Conservation (phyloP, 2,329 filamentous ascomycete species). For the Penicillium fuscoglaucum region DNA sequence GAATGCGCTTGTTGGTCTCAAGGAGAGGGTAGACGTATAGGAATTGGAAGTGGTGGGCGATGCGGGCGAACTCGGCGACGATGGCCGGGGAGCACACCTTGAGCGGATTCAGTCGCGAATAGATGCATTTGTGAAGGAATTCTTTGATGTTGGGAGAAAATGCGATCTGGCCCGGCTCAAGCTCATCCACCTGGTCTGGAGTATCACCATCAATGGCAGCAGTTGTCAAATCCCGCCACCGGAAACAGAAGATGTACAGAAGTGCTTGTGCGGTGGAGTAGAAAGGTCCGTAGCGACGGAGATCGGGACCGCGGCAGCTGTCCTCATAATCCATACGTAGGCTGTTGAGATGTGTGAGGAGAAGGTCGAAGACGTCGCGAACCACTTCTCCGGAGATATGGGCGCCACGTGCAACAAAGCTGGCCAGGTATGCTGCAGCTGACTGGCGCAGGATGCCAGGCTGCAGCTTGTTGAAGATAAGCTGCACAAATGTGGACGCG, state of each 20-base stretch:
- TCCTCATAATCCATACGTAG: slow-evolving; percentile 72
- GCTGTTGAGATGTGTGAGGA: slow-evolving; percentile 74
- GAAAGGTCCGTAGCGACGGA: slow-evolving; percentile 78
- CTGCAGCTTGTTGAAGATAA: slow-evolving; percentile 68
- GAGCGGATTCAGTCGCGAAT: slow-evolving; percentile 87
- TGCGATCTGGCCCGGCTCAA: slow-evolving; percentile 67
- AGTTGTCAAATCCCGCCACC: slow-evolving; percentile 83
- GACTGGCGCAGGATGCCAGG: slow-evolving; percentile 76
- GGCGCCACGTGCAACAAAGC: slow-evolving; percentile 87
- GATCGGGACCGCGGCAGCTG: slow-evolving; percentile 77
- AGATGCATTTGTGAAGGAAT: slow-evolving; percentile 73
- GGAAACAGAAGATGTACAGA: slow-evolving; percentile 95
- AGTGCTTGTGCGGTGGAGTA: slow-evolving; percentile 87
- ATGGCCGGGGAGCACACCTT: slow-evolving; percentile 92
- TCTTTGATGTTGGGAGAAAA: slow-evolving; percentile 77
- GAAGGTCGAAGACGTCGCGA: slow-evolving; percentile 76
- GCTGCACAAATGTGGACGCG: slow-evolving; percentile 71
- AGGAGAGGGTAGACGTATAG: slow-evolving; percentile 86
- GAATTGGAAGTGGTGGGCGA: slow-evolving; percentile 81
- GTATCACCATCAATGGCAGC: slow-evolving; percentile 57
- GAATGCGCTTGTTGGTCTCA: slow-evolving; percentile 87
- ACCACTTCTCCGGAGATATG: slow-evolving; percentile 75
- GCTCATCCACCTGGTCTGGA: slow-evolving; percentile 55
- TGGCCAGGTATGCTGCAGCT: slow-evolving; percentile 87
- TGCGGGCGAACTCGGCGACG: slow-evolving; percentile 85